phyloP scores from a whole-genome alignment of 75 land plant genomes.

The Larix kaempferi region DNA sequence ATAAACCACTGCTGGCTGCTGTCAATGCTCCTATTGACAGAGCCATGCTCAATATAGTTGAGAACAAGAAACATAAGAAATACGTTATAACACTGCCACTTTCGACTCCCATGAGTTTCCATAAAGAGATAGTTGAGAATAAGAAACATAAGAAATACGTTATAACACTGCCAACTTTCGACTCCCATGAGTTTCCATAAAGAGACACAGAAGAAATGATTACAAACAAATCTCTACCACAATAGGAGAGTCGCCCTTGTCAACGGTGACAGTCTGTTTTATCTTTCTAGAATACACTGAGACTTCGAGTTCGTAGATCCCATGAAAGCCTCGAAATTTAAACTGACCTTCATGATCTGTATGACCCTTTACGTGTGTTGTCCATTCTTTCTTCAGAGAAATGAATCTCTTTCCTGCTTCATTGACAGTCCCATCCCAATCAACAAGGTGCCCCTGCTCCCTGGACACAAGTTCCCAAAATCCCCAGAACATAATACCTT shows the following conservation, averaged over 20 bases:
- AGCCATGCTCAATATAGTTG: too few species aligned
- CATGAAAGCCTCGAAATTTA: conserved; percentile 80
- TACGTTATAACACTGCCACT: too few species aligned
- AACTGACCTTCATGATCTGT: conserved; percentile 56
- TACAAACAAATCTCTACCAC: conserved; percentile 18
- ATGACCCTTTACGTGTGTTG: conserved; percentile 45
- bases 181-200: conserved; percentile 75
- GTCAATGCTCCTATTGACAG: too few species aligned
- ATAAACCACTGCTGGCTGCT: too few species aligned
- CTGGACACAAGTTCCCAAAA: conserved; percentile 89
- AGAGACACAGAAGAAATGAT: conserved; percentile 50
- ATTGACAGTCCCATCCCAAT: conserved; percentile 81
- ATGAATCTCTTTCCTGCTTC: conserved; percentile 76
- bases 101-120: too few species aligned
- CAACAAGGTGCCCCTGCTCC: conserved; percentile 63
- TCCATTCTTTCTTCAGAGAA: conserved; percentile 83
- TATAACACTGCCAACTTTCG: too few species aligned
- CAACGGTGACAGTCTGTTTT: conserved; percentile 48
- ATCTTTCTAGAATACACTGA: conserved; percentile 17
- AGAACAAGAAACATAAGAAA: too few species aligned
- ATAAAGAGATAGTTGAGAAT: too few species aligned
- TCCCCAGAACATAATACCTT: conserved; percentile 95
- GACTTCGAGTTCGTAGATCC: conserved; percentile 57
- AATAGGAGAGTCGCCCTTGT: conserved; percentile 45
- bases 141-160: too few species aligned